A percentile compares a stretch with the other conserved stretches of the same genome.
Evolutionary conservation across 2,329 filamentous ascomycete genomes (phyloP).

Genomic region (Scedosporium boydii): DNA sequence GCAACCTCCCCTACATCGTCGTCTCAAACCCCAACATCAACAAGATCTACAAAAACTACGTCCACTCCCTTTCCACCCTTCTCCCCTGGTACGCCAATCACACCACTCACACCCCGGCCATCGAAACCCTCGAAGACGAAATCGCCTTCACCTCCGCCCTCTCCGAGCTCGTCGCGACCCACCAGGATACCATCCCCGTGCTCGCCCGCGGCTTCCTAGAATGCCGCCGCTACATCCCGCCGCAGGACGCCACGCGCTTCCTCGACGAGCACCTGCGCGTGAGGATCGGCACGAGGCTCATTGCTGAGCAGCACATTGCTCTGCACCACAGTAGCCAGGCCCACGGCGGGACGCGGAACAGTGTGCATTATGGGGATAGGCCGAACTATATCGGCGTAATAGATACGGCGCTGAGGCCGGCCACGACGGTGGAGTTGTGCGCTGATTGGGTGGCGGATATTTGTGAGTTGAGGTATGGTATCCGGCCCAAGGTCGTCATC

Average conservation of each 20-base stretch:
- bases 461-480: conserved; percentile 90
- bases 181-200: conserved; percentile 88
- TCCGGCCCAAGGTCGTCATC: conserved; percentile 70
- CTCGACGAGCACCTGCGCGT: conserved; percentile 90
- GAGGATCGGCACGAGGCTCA: conserved; percentile 84
- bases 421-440: conserved; percentile 71
- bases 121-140: conserved; percentile 68
- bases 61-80: conserved; percentile 83
- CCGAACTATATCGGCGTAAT: conserved; percentile 85
- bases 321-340: conserved; percentile 66
- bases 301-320: conserved; percentile 94
- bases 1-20: conserved; percentile 93
- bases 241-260: conserved; percentile 77
- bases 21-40: conserved; percentile 95
- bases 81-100: conserved; percentile 57
- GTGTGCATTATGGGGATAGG: conserved; percentile 37
- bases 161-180: conserved; percentile 89
- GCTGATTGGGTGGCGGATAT: conserved; percentile 91
- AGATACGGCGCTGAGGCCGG: conserved; percentile 78
- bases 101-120: conserved; percentile 46
- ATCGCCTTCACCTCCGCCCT: conserved; percentile 86
- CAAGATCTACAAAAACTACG: conserved; percentile 91
- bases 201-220: conserved; percentile 89
- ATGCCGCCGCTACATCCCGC: conserved; percentile 79
- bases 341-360: background rate